Conservation (phyloP, 176 grass and related monocot genomes). For the Rhipidocladum racemiflorum region DNA sequence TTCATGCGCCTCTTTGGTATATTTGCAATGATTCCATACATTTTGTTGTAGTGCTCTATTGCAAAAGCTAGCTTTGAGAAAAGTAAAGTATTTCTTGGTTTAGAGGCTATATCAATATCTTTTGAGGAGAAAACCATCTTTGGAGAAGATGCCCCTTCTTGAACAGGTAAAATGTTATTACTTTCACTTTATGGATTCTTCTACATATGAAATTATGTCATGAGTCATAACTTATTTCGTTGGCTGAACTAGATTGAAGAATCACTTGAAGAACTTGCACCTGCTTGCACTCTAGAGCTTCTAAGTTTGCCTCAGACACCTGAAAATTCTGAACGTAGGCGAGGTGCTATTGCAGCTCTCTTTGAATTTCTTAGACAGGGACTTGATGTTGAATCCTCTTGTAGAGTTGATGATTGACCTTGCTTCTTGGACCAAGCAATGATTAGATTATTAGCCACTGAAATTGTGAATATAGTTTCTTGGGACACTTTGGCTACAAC, state of each 20-base stretch:
- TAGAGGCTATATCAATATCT: slow-evolving; percentile 90
- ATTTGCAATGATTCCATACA: slow-evolving; percentile 32
- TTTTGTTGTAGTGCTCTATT: slow-evolving; percentile 78
- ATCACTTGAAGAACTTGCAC: slow-evolving; percentile 95
- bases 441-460: slow-evolving; percentile 67
- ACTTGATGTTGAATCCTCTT: slow-evolving; percentile 82
- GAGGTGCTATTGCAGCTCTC: slow-evolving; percentile 82
- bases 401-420: slow-evolving; percentile 89
- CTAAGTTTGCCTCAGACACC: slow-evolving; percentile 57
- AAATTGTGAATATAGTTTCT: slow-evolving; percentile 86
- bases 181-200: slow-evolving; percentile 21
- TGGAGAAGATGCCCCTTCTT: slow-evolving; percentile 86
- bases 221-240: slow-evolving; percentile 35
- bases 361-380: slow-evolving; percentile 89
- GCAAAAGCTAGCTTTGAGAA: slow-evolving; percentile 92
- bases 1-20: neutral
- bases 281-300: slow-evolving; percentile 90
- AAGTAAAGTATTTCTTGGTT: slow-evolving; percentile 85
- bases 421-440: slow-evolving; percentile 82
- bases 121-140: slow-evolving; percentile 77
- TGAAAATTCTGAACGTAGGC: slow-evolving; percentile 82
- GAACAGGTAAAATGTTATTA: slow-evolving; percentile 56
- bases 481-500: slow-evolving; percentile 77
- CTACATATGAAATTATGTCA: neutral
- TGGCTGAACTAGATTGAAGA: slow-evolving; percentile 81